phyloP scores from a whole-genome alignment of 2,329 filamentous ascomycete species.

The Onygenales sp. region DNA sequence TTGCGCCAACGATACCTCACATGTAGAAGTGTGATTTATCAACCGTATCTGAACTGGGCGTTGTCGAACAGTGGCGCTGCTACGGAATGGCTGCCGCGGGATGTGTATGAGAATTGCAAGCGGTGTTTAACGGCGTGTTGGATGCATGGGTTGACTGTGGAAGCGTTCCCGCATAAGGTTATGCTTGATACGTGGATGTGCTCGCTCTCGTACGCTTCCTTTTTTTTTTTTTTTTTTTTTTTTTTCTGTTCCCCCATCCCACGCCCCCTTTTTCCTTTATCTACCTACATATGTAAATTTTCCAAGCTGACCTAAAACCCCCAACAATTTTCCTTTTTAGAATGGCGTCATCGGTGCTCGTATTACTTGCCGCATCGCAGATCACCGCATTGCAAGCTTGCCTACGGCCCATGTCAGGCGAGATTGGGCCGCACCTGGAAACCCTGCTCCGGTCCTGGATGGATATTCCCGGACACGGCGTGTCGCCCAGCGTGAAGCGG shows the following conservation, averaged over 20 bases:
- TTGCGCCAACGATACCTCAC: conserved; percentile 43
- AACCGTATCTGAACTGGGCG: conserved; percentile 44
- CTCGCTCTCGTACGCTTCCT: conserved; percentile 37
- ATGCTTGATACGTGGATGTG: conserved; percentile 49
- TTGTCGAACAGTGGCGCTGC: conserved; percentile 27
- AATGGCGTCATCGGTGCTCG: conserved; percentile 43
- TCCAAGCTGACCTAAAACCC: too few species aligned
- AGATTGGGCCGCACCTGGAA: conserved; percentile 34
- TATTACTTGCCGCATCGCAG: conserved; percentile 38
- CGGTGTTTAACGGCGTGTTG: conserved; percentile 40
- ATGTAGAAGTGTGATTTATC: conserved; percentile 44
- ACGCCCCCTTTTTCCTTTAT: too few species aligned
- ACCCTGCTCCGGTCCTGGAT: conserved; percentile 36
- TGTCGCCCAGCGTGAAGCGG: conserved; percentile 40
- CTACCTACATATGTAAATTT: too few species aligned
- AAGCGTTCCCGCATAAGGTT: conserved; percentile 41
- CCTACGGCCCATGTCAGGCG: conserved; percentile 28
- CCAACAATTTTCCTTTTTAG: conserved; percentile 9
- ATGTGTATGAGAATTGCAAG: conserved; percentile 35
- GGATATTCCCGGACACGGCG: conserved; percentile 26
- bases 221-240: too few species aligned
- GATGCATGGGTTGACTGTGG: conserved; percentile 40
- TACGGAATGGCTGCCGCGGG: conserved; percentile 19
- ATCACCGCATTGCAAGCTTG: conserved; percentile 29
- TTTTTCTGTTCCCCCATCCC: too few species aligned